phyloP scores from a whole-genome alignment of 2,329 filamentous ascomycete genomes.

The Monosporascus sp. region DNA sequence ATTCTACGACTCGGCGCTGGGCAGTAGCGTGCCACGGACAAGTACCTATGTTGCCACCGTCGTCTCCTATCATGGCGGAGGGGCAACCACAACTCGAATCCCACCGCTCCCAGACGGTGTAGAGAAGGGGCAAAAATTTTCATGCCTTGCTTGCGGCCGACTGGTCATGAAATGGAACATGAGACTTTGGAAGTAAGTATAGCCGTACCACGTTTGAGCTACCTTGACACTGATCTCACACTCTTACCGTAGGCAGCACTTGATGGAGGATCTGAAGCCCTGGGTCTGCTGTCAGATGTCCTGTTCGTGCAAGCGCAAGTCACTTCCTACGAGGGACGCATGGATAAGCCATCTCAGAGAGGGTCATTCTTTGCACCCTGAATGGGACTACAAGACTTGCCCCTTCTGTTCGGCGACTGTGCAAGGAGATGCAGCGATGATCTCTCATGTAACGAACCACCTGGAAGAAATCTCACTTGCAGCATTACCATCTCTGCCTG shows the following conservation, averaged over 20 bases:
- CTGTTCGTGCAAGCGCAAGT: neutral
- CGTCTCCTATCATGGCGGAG: neutral
- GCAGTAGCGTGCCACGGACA: neutral
- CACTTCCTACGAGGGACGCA: constrained; percentile 1
- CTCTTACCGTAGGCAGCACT: constrained; percentile 1
- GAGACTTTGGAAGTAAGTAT: constrained; percentile 3
- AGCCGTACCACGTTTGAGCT: neutral
- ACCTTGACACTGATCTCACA: neutral
- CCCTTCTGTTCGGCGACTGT: neutral
- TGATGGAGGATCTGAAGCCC: constrained; percentile 3
- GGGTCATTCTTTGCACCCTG: neutral
- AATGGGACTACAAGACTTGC: constrained; percentile 2
- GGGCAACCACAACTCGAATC: neutral
- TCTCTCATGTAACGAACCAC: constrained; percentile 1
- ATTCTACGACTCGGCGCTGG: neutral
- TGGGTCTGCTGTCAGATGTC: constrained; percentile 1
- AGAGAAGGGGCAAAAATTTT: neutral
- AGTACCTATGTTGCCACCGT: constrained; percentile 1
- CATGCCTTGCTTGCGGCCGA: constrained; percentile 2
- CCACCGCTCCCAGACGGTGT: constrained; percentile 1
- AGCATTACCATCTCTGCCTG: neutral
- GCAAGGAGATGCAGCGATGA: neutral
- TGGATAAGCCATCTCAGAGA: constrained; percentile 3
- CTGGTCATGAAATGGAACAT: neutral
- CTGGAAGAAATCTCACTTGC: constrained; percentile 6